Base-by-base conservation (phyloP, 176 grass and related monocot genomes). In the Panicum miliaceum region DNA sequence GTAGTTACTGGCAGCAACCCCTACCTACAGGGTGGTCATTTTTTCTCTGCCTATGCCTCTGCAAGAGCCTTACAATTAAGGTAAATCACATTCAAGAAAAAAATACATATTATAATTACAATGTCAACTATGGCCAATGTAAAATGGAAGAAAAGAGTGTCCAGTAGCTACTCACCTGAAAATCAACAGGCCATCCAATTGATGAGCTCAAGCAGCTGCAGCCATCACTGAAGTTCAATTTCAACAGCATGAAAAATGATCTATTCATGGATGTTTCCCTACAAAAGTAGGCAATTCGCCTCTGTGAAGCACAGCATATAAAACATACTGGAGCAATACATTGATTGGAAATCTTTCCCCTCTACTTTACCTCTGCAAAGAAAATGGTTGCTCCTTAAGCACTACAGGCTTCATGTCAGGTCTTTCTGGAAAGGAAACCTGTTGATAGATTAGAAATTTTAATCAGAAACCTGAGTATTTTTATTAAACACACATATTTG, bases 351-450 rank as follows among this genome's bases (percentile, higher is more conserved):
- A 12, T 12, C 2, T 48, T 64, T 25, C 52, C 22, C 41, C 6
- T 37, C 14, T 77, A 72, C 56, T 22, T 15, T 61, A 94, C 96
- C 96, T 95, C 87, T 90, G 94, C 48, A 98, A 92, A 87, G 77
- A 90, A 90, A 98, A 95, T 40, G 96, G 96, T 77, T 98, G 96
- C 87, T 95, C 81, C 64, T 85, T 84, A 36, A 98, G 80, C 60
- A 93, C 70, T 80, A 90, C 89, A 36, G 88, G 51, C 58, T 98
- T 95, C 84, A 98, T 84, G 70, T 98, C 93, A 76, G 96, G 73
- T 85, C 96, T 88, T 57, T 94, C 89, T 26, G 96, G 96, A 78
- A 98, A 98, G 37, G 91, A 90, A 85, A 98, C 76, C 95, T 98
- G 88, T 86, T 52, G 72, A 51, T 19, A 73, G 42, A 64, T 70